Percentiles rank a stretch among this genome's conserved stretches.
Evolutionary conservation across 257 asterid genomes (phyloP).

Genomic region (Nicotiana tomentosiformis): DNA sequence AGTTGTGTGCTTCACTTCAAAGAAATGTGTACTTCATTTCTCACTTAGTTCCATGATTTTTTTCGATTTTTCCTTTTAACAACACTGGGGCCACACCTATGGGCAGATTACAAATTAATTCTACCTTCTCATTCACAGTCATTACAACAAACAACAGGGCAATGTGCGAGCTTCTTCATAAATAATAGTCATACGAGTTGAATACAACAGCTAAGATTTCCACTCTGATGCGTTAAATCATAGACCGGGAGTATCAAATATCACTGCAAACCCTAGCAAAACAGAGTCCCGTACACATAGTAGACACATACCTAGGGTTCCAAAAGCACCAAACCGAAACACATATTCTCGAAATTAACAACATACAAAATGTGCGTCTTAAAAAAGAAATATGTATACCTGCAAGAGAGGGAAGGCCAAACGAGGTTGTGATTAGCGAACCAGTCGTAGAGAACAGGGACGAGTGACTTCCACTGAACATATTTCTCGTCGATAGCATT

Average conservation of each 20-base stretch:
- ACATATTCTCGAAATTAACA: background rate
- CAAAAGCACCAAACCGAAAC: background rate
- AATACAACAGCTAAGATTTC: background rate
- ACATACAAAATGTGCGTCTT: background rate
- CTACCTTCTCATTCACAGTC: background rate
- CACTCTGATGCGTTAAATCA: background rate
- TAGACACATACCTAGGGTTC: background rate
- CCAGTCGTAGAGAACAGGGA: conserved; percentile 68
- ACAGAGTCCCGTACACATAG: background rate
- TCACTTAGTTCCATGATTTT: background rate
- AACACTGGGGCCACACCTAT: background rate
- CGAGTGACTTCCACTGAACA: conserved; percentile 83
- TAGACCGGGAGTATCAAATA: background rate
- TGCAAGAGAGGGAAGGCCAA: conserved; percentile 53
- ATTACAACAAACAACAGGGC: background rate
- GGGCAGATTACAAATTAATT: background rate
- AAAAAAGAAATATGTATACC: conserved; percentile 14
- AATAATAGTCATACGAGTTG: background rate
- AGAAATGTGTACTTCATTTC: background rate
- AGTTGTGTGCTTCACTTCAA: background rate
- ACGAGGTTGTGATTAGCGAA: conserved; percentile 47
- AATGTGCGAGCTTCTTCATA: background rate
- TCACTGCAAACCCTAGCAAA: background rate
- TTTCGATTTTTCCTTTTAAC: background rate
- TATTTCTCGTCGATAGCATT: conserved; percentile 64